phyloP scores from a whole-genome alignment of 352 stramenopile genomes.

The Elongisporangium undulatum region DNA sequence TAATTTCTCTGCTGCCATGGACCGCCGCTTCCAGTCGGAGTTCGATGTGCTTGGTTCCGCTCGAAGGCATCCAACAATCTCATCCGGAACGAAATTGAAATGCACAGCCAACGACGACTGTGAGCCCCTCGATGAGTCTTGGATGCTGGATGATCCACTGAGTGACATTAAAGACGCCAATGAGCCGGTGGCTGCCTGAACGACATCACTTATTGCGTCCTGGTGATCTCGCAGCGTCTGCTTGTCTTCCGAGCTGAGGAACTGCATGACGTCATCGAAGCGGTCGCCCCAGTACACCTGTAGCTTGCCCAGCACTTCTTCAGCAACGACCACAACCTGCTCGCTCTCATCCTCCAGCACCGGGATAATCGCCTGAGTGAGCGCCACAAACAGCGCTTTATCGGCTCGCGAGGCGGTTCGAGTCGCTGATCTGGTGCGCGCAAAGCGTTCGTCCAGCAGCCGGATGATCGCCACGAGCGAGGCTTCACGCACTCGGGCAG shows the following conservation, averaged over 20 bases:
- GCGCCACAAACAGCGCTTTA: conserved; percentile 39
- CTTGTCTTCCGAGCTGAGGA: conserved; percentile 65
- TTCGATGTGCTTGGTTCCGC: conserved; percentile 47
- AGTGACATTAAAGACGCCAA: conserved; percentile 3
- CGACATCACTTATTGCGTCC: conserved; percentile 12
- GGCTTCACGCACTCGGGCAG: conserved; percentile 38
- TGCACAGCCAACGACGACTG: conserved; percentile 6
- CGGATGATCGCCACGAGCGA: conserved; percentile 39
- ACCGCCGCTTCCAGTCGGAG: conserved; percentile 65
- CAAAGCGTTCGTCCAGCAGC: conserved; percentile 37
- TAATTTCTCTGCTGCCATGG: conserved; percentile 52
- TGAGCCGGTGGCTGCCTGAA: not conserved
- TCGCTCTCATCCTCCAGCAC: conserved; percentile 55
- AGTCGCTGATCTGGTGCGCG: conserved; percentile 2
- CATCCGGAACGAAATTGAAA: conserved; percentile 45
- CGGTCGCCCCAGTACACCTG: conserved; percentile 44
- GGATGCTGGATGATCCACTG: not conserved
- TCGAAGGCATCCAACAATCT: conserved; percentile 28
- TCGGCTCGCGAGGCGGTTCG: conserved; percentile 26
- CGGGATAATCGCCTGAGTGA: conserved; percentile 59
- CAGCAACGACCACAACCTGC: conserved; percentile 50
- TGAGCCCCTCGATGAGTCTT: conserved; percentile 1
- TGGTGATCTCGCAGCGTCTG: conserved; percentile 42
- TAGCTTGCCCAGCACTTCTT: conserved; percentile 63
- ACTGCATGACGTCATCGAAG: conserved; percentile 42